Evolutionary conservation across 257 asterid genomes (phyloP).

Genomic region (Lavandula angustifolia): DNA sequence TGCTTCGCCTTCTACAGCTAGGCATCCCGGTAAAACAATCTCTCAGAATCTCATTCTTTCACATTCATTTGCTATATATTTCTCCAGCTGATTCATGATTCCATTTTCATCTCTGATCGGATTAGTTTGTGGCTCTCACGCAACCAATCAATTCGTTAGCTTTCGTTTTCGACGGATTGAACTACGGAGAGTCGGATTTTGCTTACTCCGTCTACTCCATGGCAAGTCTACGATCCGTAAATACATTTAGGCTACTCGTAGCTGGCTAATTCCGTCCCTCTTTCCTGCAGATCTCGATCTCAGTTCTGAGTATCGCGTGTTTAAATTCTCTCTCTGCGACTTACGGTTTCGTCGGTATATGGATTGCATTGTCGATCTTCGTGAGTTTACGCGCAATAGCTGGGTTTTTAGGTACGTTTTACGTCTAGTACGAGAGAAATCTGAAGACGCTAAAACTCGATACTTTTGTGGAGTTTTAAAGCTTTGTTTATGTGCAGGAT

Average conservation of each 20-base stretch:
- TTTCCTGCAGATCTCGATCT: constrained; percentile 36
- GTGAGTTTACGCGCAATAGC: constrained; percentile 48
- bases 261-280: background rate
- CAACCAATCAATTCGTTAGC: constrained; percentile 60
- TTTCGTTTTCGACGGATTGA: constrained; percentile 57
- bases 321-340: constrained; percentile 37
- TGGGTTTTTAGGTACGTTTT: constrained; percentile 45
- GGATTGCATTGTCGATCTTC: constrained; percentile 49
- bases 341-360: constrained; percentile 47
- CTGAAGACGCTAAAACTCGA: background rate
- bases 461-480: background rate
- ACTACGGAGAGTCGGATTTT: constrained; percentile 60
- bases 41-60: background rate
- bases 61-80: no score
- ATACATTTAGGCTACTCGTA: background rate
- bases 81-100: background rate
- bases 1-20: constrained; percentile 38
- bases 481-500: constrained; percentile 39
- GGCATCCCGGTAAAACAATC: constrained; percentile 47
- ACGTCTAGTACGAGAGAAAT: background rate
- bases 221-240: constrained; percentile 36
- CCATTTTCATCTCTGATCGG: background rate
- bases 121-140: constrained; percentile 51
- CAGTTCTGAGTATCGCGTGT: constrained; percentile 36
- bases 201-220: constrained; percentile 55